These are phyloP conservation scores for Lotmaria passim DNA, from an alignment of 208 protist genomes.

Conservation along the genomic window DNA sequence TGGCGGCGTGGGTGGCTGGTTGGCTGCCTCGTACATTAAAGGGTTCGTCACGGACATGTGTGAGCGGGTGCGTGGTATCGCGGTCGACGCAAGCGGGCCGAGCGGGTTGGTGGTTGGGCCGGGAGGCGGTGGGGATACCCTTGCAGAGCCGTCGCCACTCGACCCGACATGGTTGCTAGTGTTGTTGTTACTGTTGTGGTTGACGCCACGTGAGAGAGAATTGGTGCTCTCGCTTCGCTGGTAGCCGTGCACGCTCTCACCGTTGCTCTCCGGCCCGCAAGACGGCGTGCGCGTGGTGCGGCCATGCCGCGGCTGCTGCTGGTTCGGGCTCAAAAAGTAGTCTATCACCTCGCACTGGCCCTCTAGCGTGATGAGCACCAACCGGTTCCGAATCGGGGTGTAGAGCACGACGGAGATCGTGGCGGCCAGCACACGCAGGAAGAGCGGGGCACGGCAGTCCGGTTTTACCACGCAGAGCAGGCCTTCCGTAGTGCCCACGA, in stretches of 20 bases:
- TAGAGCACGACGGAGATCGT: conserved; percentile 90
- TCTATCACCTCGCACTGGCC: conserved; percentile 87
- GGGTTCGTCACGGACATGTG: conserved; percentile 19
- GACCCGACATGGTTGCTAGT: too few relatives aligned
- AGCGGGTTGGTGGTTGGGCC: neutral
- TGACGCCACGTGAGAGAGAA: conserved; percentile 7
- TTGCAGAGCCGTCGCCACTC: neutral
- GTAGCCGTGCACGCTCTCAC: neutral
- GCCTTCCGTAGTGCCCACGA: conserved; percentile 88
- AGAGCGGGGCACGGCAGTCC: conserved; percentile 66
- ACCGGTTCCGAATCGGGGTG: conserved; percentile 37
- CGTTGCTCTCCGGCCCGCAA: neutral
- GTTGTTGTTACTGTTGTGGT: neutral
- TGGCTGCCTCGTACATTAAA: neutral
- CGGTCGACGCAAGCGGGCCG: neutral
- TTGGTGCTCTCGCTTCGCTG: conserved; percentile 10
- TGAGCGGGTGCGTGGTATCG: conserved; percentile 9
- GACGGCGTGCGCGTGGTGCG: conserved; percentile 5
- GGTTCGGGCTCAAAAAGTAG: conserved; percentile 47
- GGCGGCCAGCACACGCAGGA: conserved; percentile 61
- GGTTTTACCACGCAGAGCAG: conserved; percentile 78
- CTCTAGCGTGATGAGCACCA: conserved; percentile 87
- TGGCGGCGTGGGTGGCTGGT: conserved; percentile 7
- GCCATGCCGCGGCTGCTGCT: neutral
- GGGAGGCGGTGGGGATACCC: neutral